Evolutionary conservation across 2,329 filamentous ascomycete genomes (phyloP).

Genomic region (Rachicladosporium sp.): DNA sequence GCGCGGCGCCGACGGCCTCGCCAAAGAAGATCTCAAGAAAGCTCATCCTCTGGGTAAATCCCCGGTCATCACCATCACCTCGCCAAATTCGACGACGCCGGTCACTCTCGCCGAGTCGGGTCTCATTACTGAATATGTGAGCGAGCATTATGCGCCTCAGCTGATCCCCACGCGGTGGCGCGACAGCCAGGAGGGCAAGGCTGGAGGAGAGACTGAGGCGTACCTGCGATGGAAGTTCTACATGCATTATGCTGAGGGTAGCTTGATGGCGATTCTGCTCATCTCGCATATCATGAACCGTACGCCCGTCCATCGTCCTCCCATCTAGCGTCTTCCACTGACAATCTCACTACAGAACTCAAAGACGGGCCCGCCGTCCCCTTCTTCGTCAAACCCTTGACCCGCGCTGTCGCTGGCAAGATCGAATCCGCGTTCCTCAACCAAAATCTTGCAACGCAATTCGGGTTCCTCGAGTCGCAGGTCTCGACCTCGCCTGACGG

Average conservation of each 20-base stretch:
- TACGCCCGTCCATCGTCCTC: conserved; percentile 22
- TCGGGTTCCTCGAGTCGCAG: conserved; percentile 40
- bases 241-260: conserved; percentile 79
- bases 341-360: conserved; percentile 8
- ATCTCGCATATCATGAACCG: conserved; percentile 49
- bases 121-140: conserved; percentile 69
- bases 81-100: conserved; percentile 30
- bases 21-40: conserved; percentile 62
- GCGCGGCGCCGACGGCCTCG: conserved; percentile 51
- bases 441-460: conserved; percentile 36
- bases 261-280: conserved; percentile 61
- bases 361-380: conserved; percentile 43
- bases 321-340: neutral
- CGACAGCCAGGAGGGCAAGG: conserved; percentile 40
- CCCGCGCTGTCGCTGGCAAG: conserved; percentile 39
- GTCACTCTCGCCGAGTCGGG: conserved; percentile 69
- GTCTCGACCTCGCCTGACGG: conserved; percentile 33
- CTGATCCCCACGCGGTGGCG: conserved; percentile 42
- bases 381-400: conserved; percentile 58
- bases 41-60: conserved; percentile 81
- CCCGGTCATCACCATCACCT: conserved; percentile 58
- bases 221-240: conserved; percentile 54
- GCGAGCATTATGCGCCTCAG: conserved; percentile 49
- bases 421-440: conserved; percentile 35
- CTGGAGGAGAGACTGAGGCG: conserved; percentile 47